Evolutionary conservation across 306 rosid genomes (phyloP).

Genomic region (Prunus fruticosa): DNA sequence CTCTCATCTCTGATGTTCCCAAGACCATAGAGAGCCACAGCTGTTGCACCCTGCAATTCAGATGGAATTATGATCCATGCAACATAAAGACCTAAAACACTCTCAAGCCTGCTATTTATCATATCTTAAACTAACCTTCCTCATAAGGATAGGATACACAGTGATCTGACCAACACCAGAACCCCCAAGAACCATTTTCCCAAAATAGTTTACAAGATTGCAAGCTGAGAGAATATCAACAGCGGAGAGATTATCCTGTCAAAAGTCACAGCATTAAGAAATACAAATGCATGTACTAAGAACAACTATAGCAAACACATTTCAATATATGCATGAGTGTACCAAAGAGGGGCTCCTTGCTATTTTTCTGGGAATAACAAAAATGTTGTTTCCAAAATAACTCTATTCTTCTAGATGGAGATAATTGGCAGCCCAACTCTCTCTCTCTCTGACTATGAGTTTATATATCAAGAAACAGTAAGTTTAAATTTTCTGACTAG

Average conservation of each 20-base stretch:
- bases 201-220: slow-evolving; percentile 96
- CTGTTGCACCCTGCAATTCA: slow-evolving; percentile 79
- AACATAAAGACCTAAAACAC: slow-evolving; percentile 12
- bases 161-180: slow-evolving; percentile 98
- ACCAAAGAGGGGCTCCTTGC: background rate
- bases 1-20: slow-evolving; percentile 98
- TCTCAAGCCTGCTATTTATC: slow-evolving; percentile 15
- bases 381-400: background rate
- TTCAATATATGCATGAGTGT: background rate
- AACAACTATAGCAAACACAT: slow-evolving; percentile 22
- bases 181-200: slow-evolving; percentile 95
- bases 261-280: slow-evolving; percentile 37
- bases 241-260: slow-evolving; percentile 98
- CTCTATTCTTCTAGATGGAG: background rate
- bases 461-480: background rate
- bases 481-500: background rate
- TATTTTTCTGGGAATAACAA: background rate
- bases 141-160: slow-evolving; percentile 83
- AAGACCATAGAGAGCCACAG: slow-evolving; percentile 92
- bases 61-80: slow-evolving; percentile 15
- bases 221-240: slow-evolving; percentile 97
- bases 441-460: background rate
- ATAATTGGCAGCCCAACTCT: background rate
- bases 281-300: slow-evolving; percentile 18
- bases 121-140: slow-evolving; percentile 60